Evolutionary conservation across 2,329 filamentous ascomycete species (phyloP).

Genomic region (Alternaria longipes): DNA sequence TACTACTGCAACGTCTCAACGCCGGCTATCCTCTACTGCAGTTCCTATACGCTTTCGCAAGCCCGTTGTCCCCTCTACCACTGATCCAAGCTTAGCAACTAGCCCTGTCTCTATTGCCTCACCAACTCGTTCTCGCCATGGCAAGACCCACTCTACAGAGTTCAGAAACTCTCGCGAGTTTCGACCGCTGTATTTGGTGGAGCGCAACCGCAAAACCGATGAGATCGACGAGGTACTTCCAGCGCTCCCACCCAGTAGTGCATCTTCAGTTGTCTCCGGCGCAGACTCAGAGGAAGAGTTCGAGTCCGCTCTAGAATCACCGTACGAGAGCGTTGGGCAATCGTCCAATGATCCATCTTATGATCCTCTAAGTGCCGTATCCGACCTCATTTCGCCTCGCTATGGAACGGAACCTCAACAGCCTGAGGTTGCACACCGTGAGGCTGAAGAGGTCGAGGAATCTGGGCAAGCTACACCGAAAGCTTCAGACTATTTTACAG

Average conservation of each 20-base stretch:
- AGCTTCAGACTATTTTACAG: slow-evolving; percentile 60
- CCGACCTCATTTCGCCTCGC: slow-evolving; percentile 30
- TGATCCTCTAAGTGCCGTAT: slow-evolving; percentile 29
- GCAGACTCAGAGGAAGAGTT: slow-evolving; percentile 56
- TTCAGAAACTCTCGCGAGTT: slow-evolving; percentile 71
- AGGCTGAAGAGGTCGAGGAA: slow-evolving; percentile 60
- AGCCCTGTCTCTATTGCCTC: slow-evolving; percentile 49
- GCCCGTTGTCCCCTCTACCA: slow-evolving; percentile 56
- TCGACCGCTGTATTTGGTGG: slow-evolving; percentile 83
- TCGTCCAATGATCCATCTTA: slow-evolving; percentile 34
- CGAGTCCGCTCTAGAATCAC: slow-evolving; percentile 55
- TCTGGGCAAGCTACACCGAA: slow-evolving; percentile 76
- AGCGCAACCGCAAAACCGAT: slow-evolving; percentile 60
- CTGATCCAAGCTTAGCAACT: slow-evolving; percentile 40
- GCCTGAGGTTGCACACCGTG: slow-evolving; percentile 37
- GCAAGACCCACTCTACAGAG: slow-evolving; percentile 61
- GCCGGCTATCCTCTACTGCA: slow-evolving; percentile 56
- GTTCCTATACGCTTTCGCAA: slow-evolving; percentile 66
- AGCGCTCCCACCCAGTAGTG: slow-evolving; percentile 60
- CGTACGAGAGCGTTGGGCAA: slow-evolving; percentile 38
- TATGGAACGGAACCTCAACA: slow-evolving; percentile 29
- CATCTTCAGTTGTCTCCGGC: slow-evolving; percentile 49
- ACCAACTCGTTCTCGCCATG: slow-evolving; percentile 55
- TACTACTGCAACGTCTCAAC: slow-evolving; percentile 26
- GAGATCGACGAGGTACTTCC: slow-evolving; percentile 57